Evolutionary conservation across 179 eudicot genomes (phyloP).

Genomic region (Spinacia oleracea): DNA sequence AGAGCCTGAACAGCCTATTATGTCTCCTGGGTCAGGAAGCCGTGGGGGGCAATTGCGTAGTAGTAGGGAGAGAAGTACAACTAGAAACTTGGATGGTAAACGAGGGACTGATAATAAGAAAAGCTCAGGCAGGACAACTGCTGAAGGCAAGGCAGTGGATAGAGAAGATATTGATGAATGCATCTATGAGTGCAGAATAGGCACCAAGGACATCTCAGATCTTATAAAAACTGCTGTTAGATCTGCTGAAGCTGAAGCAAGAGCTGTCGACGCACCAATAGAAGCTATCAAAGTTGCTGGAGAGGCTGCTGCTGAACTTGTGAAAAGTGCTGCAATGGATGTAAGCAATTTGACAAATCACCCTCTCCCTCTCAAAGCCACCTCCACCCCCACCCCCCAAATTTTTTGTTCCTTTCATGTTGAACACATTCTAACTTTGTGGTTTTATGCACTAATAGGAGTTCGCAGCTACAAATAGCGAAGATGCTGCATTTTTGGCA

Average conservation of each 20-base stretch:
- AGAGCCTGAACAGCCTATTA: slow-evolving; percentile 57
- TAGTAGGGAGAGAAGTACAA: slow-evolving; percentile 45
- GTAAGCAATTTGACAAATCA: slow-evolving; percentile 35
- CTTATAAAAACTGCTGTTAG: slow-evolving; percentile 80
- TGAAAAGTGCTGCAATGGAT: slow-evolving; percentile 89
- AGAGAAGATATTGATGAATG: slow-evolving; percentile 80
- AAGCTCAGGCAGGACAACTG: slow-evolving; percentile 29
- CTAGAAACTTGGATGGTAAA: slow-evolving; percentile 48
- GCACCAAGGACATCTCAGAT: slow-evolving; percentile 77
- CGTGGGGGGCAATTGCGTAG: slow-evolving; percentile 60
- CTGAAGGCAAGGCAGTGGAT: slow-evolving; percentile 45
- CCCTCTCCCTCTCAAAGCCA: not conserved
- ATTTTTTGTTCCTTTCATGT: not conserved
- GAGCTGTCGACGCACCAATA: slow-evolving; percentile 77
- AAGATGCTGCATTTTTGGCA: slow-evolving; percentile 86
- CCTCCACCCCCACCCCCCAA: not conserved
- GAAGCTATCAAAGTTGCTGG: slow-evolving; percentile 94
- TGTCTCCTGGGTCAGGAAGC: slow-evolving; percentile 69
- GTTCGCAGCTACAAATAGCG: slow-evolving; percentile 57
- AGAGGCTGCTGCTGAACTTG: slow-evolving; percentile 97
- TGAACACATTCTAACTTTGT: slow-evolving; percentile 2
- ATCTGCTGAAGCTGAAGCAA: slow-evolving; percentile 99
- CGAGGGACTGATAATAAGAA: slow-evolving; percentile 46
- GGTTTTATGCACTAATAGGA: slow-evolving; percentile 42
- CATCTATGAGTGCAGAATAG: slow-evolving; percentile 76